Evolutionary conservation across 2,329 filamentous ascomycete genomes (phyloP).

Genomic region (Microdochium bolleyi): DNA sequence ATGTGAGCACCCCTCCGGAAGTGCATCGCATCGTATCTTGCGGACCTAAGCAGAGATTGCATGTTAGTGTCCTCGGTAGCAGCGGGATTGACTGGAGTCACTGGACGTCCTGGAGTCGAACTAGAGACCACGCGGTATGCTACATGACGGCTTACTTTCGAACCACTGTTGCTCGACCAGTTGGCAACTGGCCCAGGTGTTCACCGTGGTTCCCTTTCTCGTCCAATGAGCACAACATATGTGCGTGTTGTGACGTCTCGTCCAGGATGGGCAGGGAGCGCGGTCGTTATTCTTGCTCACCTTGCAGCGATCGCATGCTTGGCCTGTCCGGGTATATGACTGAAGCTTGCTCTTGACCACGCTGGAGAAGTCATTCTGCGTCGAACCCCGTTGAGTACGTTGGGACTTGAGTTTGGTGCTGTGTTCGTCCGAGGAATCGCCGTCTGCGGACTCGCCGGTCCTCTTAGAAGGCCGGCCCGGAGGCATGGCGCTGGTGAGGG

Average conservation of each 20-base stretch:
- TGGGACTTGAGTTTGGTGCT: slow-evolving; percentile 37
- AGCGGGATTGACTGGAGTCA: neutral
- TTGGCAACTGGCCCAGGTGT: too few relatives aligned
- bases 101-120: neutral
- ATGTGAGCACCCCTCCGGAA: slow-evolving; percentile 73
- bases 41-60: slow-evolving; percentile 45
- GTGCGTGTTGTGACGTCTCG: too few relatives aligned
- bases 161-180: too few relatives aligned
- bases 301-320: slow-evolving; percentile 87
- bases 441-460: slow-evolving; percentile 29
- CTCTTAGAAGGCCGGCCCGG: slow-evolving; percentile 34
- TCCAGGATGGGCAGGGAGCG: neutral
- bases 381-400: slow-evolving; percentile 35
- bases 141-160: too few relatives aligned
- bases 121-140: neutral
- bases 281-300: slow-evolving; percentile 26
- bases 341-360: slow-evolving; percentile 48
- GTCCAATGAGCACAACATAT: neutral
- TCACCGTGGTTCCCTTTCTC: too few relatives aligned
- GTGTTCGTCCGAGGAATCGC: slow-evolving; percentile 22
- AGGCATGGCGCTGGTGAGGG: slow-evolving; percentile 21
- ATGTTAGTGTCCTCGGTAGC: neutral
- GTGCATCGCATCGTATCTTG: slow-evolving; percentile 81
- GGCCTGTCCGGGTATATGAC: slow-evolving; percentile 60
- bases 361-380: slow-evolving; percentile 40